Base-by-base conservation (phyloP, 768 basidiomycete genomes). In the Aureoboletus auriporus region DNA sequence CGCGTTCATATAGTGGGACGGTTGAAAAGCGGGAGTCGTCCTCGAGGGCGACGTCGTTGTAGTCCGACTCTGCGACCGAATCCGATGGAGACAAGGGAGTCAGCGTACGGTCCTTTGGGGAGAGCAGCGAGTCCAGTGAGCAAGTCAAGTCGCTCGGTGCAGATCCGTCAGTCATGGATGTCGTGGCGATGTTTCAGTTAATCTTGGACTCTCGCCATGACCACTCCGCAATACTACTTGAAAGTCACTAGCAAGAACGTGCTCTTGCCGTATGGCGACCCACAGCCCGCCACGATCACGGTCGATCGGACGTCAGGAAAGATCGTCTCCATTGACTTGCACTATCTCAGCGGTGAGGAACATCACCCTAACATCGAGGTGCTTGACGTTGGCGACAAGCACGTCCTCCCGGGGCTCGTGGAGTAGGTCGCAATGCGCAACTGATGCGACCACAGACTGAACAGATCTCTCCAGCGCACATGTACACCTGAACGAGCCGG, bases 401-500 rank as follows among this genome's bases (percentile, higher is more conserved):
- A 76, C 35, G 69, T 93, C 29, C 71, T 93, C 13, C 90, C 90
- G 7, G 90, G 90, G 20, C 75, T 92, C 30, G 82, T 93, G 37
- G 90, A 93, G 89, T 88, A 58, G 44, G 51, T 45, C 39, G n/a
- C 16, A 1, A 14, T 23, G 26, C 39, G 48, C 36, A 8, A 27
- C 20, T 39, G n/a, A 47, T 20, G 34, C 2, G 36, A 23, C 27
- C 39, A 42, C 34, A 27, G 28, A 40, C 30, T 39, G 8, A 45
- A 34, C 12, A 14, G 26, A 39, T 33, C 41, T n/a, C 44, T 17
- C 26, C 62, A 93, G 90, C 66, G 78, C 88, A 8, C 90, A 96
- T 61, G 93, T 95, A 23, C 93, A 96, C 68, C 78, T 95, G 46
- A 95, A 95, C 67, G 90, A 94, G 59, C 93, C 93, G 8, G 93